A percentile compares a stretch with the other conserved stretches of the same genome.
phyloP scores from a whole-genome alignment of 1,139 yeast species.

The Magnusiomyces clavatus region DNA sequence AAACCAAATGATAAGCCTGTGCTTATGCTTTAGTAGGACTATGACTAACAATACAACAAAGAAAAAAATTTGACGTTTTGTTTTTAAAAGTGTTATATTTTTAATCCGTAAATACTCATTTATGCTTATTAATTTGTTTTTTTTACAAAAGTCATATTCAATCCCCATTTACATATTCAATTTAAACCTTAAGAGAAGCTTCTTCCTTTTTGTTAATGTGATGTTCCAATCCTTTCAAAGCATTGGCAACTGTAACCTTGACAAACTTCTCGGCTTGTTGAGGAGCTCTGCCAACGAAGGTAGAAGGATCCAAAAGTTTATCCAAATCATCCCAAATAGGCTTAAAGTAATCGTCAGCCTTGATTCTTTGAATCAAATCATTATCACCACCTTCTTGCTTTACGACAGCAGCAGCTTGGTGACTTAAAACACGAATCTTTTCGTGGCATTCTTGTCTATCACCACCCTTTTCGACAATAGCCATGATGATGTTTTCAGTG shows the following conservation, averaged over 20 bases:
- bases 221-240: slow-evolving; percentile 61
- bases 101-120: neutral
- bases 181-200: slow-evolving; percentile 19
- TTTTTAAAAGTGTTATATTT: neutral
- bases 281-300: slow-evolving; percentile 98
- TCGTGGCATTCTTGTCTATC: slow-evolving; percentile 99
- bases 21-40: neutral
- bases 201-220: slow-evolving; percentile 34
- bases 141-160: neutral
- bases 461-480: slow-evolving; percentile 97
- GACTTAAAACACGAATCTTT: slow-evolving; percentile 92
- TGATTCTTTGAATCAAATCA: slow-evolving; percentile 86
- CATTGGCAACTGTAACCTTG: slow-evolving; percentile 72
- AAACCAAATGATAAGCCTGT: neutral
- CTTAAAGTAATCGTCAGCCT: slow-evolving; percentile 69
- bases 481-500: slow-evolving; percentile 97
- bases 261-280: slow-evolving; percentile 94
- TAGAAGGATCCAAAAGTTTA: slow-evolving; percentile 73
- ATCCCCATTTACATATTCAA: too few relatives aligned
- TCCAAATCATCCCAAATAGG: slow-evolving; percentile 88
- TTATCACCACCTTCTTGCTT: slow-evolving; percentile 99
- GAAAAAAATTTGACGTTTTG: neutral
- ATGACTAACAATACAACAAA: neutral
- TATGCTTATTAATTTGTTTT: neutral
- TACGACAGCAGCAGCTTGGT: slow-evolving; percentile 95